These are phyloP conservation scores for Psidium friedrichsthalianum DNA, from an alignment of 345 rosid genomes.

Conservation along the genomic window DNA sequence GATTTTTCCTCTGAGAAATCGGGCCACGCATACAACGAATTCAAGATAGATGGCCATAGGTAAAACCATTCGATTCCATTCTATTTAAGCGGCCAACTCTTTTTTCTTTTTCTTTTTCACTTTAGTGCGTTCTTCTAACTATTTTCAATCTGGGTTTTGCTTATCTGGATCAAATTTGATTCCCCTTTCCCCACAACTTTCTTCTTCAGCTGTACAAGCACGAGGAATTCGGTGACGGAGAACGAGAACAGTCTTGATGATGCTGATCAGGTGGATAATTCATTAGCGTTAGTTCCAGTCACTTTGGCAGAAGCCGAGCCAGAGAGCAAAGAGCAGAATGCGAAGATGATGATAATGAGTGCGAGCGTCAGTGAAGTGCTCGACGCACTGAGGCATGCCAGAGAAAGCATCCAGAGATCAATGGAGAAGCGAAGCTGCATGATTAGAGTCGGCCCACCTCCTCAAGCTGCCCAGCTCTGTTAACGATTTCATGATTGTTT, in stretches of 20 bases:
- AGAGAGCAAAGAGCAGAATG: constrained; percentile 7
- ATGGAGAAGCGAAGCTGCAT: constrained; percentile 22
- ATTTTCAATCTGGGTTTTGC: not conserved
- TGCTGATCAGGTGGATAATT: constrained; percentile 12
- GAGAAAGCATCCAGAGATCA: constrained; percentile 1
- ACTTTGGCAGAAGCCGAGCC: constrained; percentile 4
- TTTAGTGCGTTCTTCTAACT: not conserved
- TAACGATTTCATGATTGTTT: not conserved
- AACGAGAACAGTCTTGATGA: not conserved
- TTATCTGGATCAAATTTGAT: not conserved
- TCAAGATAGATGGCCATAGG: constrained; percentile 10
- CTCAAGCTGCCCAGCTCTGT: not conserved
- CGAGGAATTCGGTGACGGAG: constrained; percentile 1
- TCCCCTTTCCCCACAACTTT: not conserved
- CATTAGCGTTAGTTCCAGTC: constrained; percentile 33
- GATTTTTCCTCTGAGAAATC: not conserved
- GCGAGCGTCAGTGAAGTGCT: constrained; percentile 34
- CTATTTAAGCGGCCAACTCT: not conserved
- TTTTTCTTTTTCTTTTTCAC: not conserved
- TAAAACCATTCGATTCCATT: not conserved
- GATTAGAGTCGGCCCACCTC: constrained; percentile 6
- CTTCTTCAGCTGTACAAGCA: constrained; percentile 10
- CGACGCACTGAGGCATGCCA: constrained; percentile 24
- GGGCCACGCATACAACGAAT: constrained; percentile 5
- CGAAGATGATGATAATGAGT: not conserved